Evolutionary conservation across 345 rosid species (phyloP).

Genomic region (Salix dunnii): DNA sequence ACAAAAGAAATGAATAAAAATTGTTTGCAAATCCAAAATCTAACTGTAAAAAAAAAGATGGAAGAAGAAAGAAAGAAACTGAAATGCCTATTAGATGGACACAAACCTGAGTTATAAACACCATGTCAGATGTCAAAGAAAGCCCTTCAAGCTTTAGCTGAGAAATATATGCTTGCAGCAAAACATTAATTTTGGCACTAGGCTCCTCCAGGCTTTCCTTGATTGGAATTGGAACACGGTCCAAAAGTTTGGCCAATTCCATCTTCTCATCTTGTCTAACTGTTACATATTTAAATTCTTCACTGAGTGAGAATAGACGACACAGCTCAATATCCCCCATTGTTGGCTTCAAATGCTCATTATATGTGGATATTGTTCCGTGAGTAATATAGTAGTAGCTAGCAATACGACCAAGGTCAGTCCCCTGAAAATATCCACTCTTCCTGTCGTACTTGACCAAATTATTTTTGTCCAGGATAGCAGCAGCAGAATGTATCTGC

Average conservation of each 20-base stretch:
- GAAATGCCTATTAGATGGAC: constrained; percentile 2
- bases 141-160: constrained; percentile 97
- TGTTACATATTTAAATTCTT: constrained; percentile 88
- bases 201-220: constrained; percentile 97
- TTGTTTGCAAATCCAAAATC: neutral
- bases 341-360: constrained; percentile 90
- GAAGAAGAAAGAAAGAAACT: constrained; percentile 2
- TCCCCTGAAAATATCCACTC: constrained; percentile 94
- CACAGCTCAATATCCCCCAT: constrained; percentile 97
- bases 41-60: neutral
- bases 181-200: constrained; percentile 88
- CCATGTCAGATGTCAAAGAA: constrained; percentile 92
- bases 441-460: constrained; percentile 85
- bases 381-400: constrained; percentile 89
- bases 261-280: constrained; percentile 98
- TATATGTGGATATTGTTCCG: constrained; percentile 89
- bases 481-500: constrained; percentile 93
- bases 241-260: constrained; percentile 94
- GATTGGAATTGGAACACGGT: constrained; percentile 88
- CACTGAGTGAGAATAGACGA: constrained; percentile 80
- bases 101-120: constrained; percentile 81
- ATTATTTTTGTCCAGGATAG: constrained; percentile 80
- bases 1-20: neutral
- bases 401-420: constrained; percentile 99
- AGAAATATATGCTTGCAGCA: constrained; percentile 93